phyloP scores from a whole-genome alignment of 192 early-diverging fungal genomes.

The Entomortierella lignicola region DNA sequence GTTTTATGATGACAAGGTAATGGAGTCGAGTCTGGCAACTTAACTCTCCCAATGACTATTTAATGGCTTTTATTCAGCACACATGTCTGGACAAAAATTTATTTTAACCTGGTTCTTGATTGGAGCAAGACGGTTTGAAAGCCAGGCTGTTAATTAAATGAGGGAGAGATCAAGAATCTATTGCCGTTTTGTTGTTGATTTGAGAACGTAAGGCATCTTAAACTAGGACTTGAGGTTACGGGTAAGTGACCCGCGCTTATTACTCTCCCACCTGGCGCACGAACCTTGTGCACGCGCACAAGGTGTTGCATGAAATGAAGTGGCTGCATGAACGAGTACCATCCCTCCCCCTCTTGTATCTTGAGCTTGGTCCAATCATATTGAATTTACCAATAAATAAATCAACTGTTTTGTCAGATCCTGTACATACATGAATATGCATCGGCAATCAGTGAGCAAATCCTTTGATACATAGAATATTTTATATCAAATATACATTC shows the following conservation, averaged over 20 bases:
- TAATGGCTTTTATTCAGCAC: too few relatives aligned
- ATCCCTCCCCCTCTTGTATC: not conserved
- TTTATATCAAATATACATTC: not conserved
- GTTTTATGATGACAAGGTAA: too few relatives aligned
- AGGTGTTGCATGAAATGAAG: constrained; percentile 29
- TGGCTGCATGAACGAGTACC: constrained; percentile 2
- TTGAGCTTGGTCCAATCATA: constrained; percentile 8
- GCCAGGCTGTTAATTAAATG: too few relatives aligned
- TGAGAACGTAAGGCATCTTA: not conserved
- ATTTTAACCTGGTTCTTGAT: too few relatives aligned
- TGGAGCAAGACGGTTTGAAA: too few relatives aligned
- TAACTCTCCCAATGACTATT: too few relatives aligned
- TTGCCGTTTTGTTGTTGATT: not conserved
- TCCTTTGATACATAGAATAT: not conserved
- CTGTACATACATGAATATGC: too few relatives aligned
- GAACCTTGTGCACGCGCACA: constrained; percentile 41
- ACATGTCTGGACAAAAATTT: too few relatives aligned
- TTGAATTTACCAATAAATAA: not conserved
- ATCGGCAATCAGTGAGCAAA: not conserved
- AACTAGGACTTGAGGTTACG: too few relatives aligned
- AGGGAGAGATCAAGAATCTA: not conserved
- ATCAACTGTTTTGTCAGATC: not conserved
- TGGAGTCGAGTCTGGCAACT: too few relatives aligned
- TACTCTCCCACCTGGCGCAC: constrained; percentile 19
- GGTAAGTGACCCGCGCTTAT: not conserved